phyloP scores from a whole-genome alignment of 352 stramenopile species.

The Synura sp. region DNA sequence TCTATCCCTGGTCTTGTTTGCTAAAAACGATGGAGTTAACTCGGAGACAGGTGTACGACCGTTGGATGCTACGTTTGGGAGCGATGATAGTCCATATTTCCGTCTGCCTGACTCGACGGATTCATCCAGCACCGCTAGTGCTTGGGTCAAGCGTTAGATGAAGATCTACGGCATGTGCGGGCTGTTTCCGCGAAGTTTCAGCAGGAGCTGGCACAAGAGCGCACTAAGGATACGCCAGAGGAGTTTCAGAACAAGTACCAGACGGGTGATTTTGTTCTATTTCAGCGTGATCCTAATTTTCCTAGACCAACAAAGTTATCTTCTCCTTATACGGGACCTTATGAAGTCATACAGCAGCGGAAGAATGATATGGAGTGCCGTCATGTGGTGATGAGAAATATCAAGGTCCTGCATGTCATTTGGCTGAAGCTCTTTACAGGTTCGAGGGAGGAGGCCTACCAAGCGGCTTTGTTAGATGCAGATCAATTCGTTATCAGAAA shows the following conservation, averaged over 20 bases:
- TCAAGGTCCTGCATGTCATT: not conserved
- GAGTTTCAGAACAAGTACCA: constrained; percentile 10
- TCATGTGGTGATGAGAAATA: not conserved
- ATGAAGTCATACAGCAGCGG: not conserved
- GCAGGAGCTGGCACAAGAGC: not conserved
- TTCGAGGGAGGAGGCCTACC: not conserved
- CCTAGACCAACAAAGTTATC: not conserved
- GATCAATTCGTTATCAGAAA: not conserved
- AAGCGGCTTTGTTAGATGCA: not conserved
- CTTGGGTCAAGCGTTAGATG: not conserved
- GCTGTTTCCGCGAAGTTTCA: not conserved
- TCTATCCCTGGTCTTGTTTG: too few relatives aligned
- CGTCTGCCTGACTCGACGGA: too few relatives aligned
- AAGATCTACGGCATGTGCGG: not conserved
- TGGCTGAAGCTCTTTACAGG: not conserved
- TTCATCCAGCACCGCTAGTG: too few relatives aligned
- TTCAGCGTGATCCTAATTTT: not conserved
- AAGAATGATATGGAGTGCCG: constrained; percentile 27
- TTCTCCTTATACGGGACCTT: not conserved
- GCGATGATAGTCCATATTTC: too few relatives aligned
- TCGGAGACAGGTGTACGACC: not conserved
- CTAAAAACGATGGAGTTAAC: too few relatives aligned
- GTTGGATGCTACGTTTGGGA: not conserved
- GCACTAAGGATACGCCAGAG: not conserved
- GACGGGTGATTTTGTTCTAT: constrained; percentile 23